A percentile compares a stretch with the other conserved stretches of the same genome.
Evolutionary conservation across 1,284 basidiomycete genomes (phyloP).

Genomic region (Tranzscheliella williamsii): DNA sequence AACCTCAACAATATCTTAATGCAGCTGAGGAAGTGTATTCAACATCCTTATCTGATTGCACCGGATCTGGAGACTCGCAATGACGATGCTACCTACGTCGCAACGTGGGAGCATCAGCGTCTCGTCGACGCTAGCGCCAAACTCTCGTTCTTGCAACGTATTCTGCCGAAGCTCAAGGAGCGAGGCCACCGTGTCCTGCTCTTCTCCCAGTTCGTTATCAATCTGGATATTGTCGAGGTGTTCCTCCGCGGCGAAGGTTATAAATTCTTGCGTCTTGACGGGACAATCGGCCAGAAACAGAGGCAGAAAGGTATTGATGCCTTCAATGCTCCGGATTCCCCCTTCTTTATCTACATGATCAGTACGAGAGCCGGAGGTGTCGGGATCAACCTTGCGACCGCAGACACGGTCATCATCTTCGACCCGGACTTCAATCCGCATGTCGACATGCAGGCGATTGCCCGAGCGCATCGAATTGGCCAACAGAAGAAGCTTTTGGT

Average conservation of each 20-base stretch:
- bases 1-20: conserved; percentile 54
- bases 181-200: conserved; percentile 57
- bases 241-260: conserved; percentile 58
- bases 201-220: conserved; percentile 59
- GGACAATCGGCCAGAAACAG: conserved; percentile 24
- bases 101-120: conserved; percentile 73
- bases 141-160: conserved; percentile 54
- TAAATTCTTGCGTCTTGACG: conserved; percentile 57
- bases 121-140: conserved; percentile 85
- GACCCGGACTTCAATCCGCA: conserved; percentile 96
- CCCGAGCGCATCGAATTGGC: conserved; percentile 74
- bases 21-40: conserved; percentile 55
- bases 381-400: conserved; percentile 64
- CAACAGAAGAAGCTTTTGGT: conserved; percentile 62
- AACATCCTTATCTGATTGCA: conserved; percentile 72
- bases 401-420: conserved; percentile 88
- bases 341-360: conserved; percentile 62
- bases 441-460: conserved; percentile 79
- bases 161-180: conserved; percentile 60
- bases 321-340: conserved; percentile 83
- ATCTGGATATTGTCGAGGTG: conserved; percentile 59
- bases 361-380: conserved; percentile 62
- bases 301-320: conserved; percentile 72
- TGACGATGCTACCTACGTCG: conserved; percentile 68
- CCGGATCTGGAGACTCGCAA: conserved; percentile 71